Evolutionary conservation across 306 rosid genomes (phyloP), one percentile per base, ranked within the genome.

Genomic region (Citrullus amarus): DNA sequence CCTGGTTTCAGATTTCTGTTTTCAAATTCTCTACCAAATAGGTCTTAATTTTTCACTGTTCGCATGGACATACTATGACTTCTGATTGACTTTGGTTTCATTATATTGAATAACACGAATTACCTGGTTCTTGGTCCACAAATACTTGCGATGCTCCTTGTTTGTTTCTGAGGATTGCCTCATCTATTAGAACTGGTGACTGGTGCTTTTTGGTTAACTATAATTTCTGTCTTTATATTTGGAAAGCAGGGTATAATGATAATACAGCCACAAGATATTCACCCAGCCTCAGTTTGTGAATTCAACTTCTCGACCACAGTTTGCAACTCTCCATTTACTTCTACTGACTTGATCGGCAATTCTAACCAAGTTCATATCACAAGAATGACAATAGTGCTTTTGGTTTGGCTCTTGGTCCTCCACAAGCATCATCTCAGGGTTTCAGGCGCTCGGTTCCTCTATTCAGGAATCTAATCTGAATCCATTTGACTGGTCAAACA

Each of bases 391-490:
- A 51, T 73, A 88, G 85, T 73, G 17, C 93, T n/a, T 89, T 84
- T 34, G 97, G 97, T 56, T 83, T 96, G 81, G 97, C 93, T 69
- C 97, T 90, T 78, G 99, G 92, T 79, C 98, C 91, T 80, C 92
- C 97, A 68, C 97, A 89, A 78, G 79, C 99, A 71, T 88, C 93
- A 0, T 80, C 92, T 16, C 97, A 16, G 94, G 88, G 44, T 91
- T 86, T 67, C 96, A 87, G 80, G 34, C 66, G 3, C 78, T 85
- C 14, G 84, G 88, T 84, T 85, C 96, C 77, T 85, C 93, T 53
- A 67, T 75, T 71, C 92, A 87, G 71, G 87, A 88, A 46, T 58
- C 96, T 68, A 76, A 83, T 41, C 78, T 84, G 59, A 91, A 88
- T 82, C 92, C 93, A 81, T 89, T 90, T 46, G 99, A 96, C 34